A percentile compares a stretch with the other conserved stretches of the same genome.
phyloP scores from a whole-genome alignment of 805 yeast genomes.

The Jamesozyma piceae region DNA sequence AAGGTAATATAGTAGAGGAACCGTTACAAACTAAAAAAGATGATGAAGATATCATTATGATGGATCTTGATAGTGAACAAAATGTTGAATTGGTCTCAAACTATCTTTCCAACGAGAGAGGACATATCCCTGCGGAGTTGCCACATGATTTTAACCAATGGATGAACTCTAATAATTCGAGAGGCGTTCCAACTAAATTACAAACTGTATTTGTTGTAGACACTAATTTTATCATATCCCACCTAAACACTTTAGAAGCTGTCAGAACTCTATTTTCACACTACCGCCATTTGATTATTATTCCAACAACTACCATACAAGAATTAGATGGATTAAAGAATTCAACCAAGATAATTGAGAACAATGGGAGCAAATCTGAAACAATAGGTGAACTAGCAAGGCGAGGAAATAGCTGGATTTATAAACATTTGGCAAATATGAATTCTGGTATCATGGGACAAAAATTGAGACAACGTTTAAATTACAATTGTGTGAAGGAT shows the following conservation, averaged over 20 bases:
- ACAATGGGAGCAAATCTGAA: neutral
- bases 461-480: conserved; percentile 43
- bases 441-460: conserved; percentile 56
- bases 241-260: conserved; percentile 48
- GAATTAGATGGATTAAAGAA: conserved; percentile 81
- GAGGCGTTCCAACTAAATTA: neutral
- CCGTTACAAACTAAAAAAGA: conserved; percentile 1
- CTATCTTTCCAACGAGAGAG: conserved; percentile 29
- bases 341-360: conserved; percentile 20
- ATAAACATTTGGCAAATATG: conserved; percentile 43
- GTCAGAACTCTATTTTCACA: conserved; percentile 34
- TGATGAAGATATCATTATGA: conserved; percentile 40
- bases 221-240: conserved; percentile 73
- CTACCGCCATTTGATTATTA: conserved; percentile 44
- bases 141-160: neutral
- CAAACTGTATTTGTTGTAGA: conserved; percentile 54
- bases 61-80: conserved; percentile 37
- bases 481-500: conserved; percentile 45
- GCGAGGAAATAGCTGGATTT: conserved; percentile 73
- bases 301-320: conserved; percentile 60
- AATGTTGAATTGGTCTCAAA: conserved; percentile 39
- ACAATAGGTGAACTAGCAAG: conserved; percentile 40
- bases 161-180: neutral
- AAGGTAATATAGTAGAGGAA: neutral
- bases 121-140: conserved; percentile 5